Percentiles rank a stretch among this genome's conserved stretches.
phyloP scores from a whole-genome alignment of 768 basidiomycete species.

The Suillus fuscotomentosus region DNA sequence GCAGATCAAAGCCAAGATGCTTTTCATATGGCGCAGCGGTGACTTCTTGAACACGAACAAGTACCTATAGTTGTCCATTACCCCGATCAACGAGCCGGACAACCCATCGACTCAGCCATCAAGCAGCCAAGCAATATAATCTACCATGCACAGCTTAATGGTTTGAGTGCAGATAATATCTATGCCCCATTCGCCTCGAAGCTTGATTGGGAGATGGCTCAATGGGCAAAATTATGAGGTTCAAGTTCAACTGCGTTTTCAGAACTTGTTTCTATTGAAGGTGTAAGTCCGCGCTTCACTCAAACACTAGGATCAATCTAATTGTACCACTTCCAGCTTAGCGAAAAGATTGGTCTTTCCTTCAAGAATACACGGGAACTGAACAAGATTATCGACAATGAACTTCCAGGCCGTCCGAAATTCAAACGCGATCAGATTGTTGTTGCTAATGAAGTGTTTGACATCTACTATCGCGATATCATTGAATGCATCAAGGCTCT shows the following conservation, averaged over 20 bases:
- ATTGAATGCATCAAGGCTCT: no score
- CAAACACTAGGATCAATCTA: neutral
- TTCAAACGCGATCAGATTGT: no score
- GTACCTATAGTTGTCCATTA: neutral
- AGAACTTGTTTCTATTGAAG: neutral
- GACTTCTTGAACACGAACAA: neutral
- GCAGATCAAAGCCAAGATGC: neutral
- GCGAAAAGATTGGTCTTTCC: no score
- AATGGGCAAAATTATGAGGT: neutral
- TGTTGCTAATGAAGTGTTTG: no score
- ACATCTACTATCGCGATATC: no score
- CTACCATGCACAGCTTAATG: neutral
- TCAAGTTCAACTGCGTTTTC: neutral
- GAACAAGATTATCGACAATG: no score
- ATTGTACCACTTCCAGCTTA: neutral
- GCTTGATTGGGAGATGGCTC: neutral
- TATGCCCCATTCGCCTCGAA: neutral
- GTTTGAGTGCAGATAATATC: neutral
- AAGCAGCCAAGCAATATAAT: neutral
- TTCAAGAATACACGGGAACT: no score
- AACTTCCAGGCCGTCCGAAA: no score
- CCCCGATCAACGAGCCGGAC: neutral
- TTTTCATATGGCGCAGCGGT: neutral
- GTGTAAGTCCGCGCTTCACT: neutral
- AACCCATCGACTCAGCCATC: neutral